These are phyloP conservation scores for Ogataea nakhonphanomensis DNA, from an alignment of 805 yeast genomes.

Conservation along the genomic window DNA sequence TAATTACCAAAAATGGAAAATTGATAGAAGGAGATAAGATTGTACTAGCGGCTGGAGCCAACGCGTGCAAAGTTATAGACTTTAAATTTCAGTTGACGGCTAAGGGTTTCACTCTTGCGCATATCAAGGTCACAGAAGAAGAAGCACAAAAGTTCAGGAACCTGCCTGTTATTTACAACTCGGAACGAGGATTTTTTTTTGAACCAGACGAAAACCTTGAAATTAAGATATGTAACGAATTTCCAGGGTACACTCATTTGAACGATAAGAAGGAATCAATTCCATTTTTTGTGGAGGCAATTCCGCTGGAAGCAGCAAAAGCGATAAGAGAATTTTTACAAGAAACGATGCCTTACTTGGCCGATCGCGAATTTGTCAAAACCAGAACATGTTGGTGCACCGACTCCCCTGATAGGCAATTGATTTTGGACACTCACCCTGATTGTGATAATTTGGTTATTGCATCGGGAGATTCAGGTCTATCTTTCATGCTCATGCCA, in stretches of 20 bases:
- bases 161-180: constrained; percentile 41
- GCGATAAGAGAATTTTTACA: constrained; percentile 21
- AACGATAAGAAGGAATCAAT: constrained; percentile 24
- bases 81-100: constrained; percentile 33
- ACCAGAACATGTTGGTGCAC: constrained; percentile 29
- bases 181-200: constrained; percentile 43
- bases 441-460: constrained; percentile 14
- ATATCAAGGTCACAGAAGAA: constrained; percentile 33
- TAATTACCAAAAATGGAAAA: constrained; percentile 26
- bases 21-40: constrained; percentile 29
- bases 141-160: constrained; percentile 34
- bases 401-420: constrained; percentile 26
- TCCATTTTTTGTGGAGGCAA: constrained; percentile 32
- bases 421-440: constrained; percentile 23
- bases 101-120: constrained; percentile 37
- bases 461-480: constrained; percentile 29
- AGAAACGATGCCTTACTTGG: constrained; percentile 36
- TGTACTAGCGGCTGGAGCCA: constrained; percentile 37
- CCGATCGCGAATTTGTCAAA: constrained; percentile 18
- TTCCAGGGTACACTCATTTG: constrained; percentile 15
- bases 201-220: constrained; percentile 41
- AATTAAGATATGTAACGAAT: constrained; percentile 35
- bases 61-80: constrained; percentile 34
- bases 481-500: constrained; percentile 28
- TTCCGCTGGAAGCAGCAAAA: constrained; percentile 25